Evolutionary conservation across 257 asterid species (phyloP), one percentile per base, ranked within the genome.

Genomic region (Petunia secreta): DNA sequence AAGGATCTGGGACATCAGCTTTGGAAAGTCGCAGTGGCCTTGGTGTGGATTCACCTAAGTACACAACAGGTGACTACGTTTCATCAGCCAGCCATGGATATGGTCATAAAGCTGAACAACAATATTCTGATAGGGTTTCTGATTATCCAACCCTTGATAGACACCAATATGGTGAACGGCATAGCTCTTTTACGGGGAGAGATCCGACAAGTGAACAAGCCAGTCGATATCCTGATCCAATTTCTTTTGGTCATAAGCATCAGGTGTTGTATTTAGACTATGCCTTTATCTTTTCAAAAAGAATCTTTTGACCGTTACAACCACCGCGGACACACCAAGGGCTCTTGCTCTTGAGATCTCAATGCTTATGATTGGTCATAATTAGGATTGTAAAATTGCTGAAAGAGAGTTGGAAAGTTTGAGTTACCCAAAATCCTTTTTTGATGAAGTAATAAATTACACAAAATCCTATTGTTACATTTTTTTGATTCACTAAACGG

Each of bases 91-190:
- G 88, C 87, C 92, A 86, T 37, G 92, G 87, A 78, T 96, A 91
- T 82, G 94, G 89, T 63, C 97, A 88, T 79, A 91, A 91, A 80
- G 87, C 84, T 71, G 97, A 94, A 80, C 95, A 89, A 78, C 87
- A 92, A 66, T 92, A 88, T 84, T 57, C 96, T 2, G 98, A 93
- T 66, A 89, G 92, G 83, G 85, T 88, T 40, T 83, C 96, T 39
- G 98, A 93, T 81, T 95, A 90, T 87, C 86, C 97, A 55, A 78
- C 93, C 73, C 82, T 87, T 67, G 97, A 93, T 38, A 93, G 95
- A 81, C 97, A 84, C 46, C 91, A 87, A 81, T 89, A 89, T 87
- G 89, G 83, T 82, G 97, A 92, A 37, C 92, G 92, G 5, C 97
- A 81, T 69, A 80, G 89, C 86, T 76, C 95, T 75, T 93, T 91